phyloP scores from a whole-genome alignment of 2,329 filamentous ascomycete species.

The Westerdykella sp. region DNA sequence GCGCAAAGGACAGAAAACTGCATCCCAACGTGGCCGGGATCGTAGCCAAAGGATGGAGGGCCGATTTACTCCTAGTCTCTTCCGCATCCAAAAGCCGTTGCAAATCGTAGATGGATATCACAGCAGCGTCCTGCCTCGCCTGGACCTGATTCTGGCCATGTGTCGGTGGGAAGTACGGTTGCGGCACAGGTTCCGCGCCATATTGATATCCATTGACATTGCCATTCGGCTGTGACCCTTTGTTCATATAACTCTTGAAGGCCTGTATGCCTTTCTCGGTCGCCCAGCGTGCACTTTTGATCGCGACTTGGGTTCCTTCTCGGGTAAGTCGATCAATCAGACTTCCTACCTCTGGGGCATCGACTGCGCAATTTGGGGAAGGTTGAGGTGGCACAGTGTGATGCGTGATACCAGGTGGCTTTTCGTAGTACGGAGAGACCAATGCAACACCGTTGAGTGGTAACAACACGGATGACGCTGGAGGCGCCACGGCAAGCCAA shows the following conservation, averaged over 20 bases:
- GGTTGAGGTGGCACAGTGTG: slow-evolving; percentile 66
- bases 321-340: slow-evolving; percentile 71
- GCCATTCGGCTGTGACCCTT: slow-evolving; percentile 20
- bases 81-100: slow-evolving; percentile 49
- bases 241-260: slow-evolving; percentile 76
- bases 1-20: slow-evolving; percentile 74
- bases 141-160: slow-evolving; percentile 57
- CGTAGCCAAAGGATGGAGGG: slow-evolving; percentile 58
- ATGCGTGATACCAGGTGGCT: slow-evolving; percentile 50
- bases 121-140: slow-evolving; percentile 56
- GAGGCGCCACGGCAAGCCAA: slow-evolving; percentile 73
- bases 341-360: slow-evolving; percentile 65
- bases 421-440: slow-evolving; percentile 46
- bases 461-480: slow-evolving; percentile 63
- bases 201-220: slow-evolving; percentile 14
- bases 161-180: slow-evolving; percentile 65
- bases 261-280: slow-evolving; percentile 70
- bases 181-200: slow-evolving; percentile 38
- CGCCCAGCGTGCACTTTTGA: slow-evolving; percentile 68
- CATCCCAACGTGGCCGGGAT: slow-evolving; percentile 68
- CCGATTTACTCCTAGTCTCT: slow-evolving; percentile 46
- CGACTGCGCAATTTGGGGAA: slow-evolving; percentile 59
- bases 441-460: slow-evolving; percentile 62
- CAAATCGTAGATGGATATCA: slow-evolving; percentile 70
- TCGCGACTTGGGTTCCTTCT: slow-evolving; percentile 71